Conservation (phyloP, 2,329 filamentous ascomycete species). For the Byssochlamys sp. region DNA sequence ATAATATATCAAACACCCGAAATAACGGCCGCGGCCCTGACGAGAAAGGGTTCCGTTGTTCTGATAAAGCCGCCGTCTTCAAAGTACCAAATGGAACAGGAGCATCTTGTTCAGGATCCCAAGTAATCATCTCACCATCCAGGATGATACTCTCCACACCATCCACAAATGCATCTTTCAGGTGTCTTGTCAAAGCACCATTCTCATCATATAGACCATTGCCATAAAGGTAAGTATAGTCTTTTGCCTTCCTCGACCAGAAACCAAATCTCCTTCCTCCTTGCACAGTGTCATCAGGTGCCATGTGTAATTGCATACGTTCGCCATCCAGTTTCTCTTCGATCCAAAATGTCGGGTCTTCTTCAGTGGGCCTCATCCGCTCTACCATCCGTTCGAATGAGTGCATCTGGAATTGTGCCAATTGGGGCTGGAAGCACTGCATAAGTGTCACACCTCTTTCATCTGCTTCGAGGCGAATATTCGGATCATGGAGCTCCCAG, state of each 20-base stretch:
- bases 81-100: constrained; percentile 85
- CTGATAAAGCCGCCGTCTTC: constrained; percentile 76
- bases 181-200: constrained; percentile 68
- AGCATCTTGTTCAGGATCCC: constrained; percentile 77
- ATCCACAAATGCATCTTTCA: constrained; percentile 65
- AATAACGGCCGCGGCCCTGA: constrained; percentile 66
- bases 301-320: constrained; percentile 92
- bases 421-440: constrained; percentile 92
- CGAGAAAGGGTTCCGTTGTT: constrained; percentile 61
- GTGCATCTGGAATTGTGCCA: constrained; percentile 83
- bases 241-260: constrained; percentile 92
- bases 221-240: constrained; percentile 92
- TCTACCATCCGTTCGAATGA: constrained; percentile 71
- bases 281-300: constrained; percentile 54
- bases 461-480: constrained; percentile 62
- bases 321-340: constrained; percentile 97
- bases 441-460: constrained; percentile 69
- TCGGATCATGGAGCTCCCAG: constrained; percentile 77
- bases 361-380: constrained; percentile 54
- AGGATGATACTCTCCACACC: constrained; percentile 79
- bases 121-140: constrained; percentile 97
- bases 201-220: constrained; percentile 62
- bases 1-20: constrained; percentile 82
- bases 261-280: constrained; percentile 71
- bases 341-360: constrained; percentile 80